Evolutionary conservation across 2,329 filamentous ascomycete species (phyloP), one percentile per base, ranked within the genome.

Genomic region (Emmonsiellopsis sp.): DNA sequence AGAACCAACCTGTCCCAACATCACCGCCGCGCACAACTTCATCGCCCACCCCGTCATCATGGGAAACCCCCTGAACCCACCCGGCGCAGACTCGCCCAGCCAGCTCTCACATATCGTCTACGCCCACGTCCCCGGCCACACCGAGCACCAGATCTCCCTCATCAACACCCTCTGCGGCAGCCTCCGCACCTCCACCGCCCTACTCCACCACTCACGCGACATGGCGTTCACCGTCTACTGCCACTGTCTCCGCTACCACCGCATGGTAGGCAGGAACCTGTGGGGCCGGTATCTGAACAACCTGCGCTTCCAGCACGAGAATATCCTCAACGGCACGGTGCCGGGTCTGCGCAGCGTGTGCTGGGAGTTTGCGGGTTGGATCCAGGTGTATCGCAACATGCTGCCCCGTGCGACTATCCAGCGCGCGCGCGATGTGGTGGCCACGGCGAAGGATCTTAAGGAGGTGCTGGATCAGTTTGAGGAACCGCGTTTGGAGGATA

Each of bases 341-440:
- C 11, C 9, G 6, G 31, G 34, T 15, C 38, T 51, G 10, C 37
- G 40, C 8, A 13, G 15, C 40, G 13, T 43, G 7, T 42, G 40
- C 30, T 51, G 38, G 38, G 16, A 30, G 13, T 51, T 51, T n/a
- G 40, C 50, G 6, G 50, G 34, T 11, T 51, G 50, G 50, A 43
- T 42, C 34, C 26, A 42, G 6, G 13, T 43, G 5, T 52, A 46
- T 35, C 15, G 32, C 9, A 3, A 30, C 8, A 30, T n/a, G 2
- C 34, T 52, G 31, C 41, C 31, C 7, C 10, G 11, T 10, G 41
- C 7, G 7, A 10, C 35, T 2, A 20, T 38, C 9, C 8, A 35
- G 46, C 46, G 46, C 15, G 45, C 45, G n/a, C 16, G 1, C 4
- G n/a, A 8, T 5, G 50, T 38, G 6, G 20, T 51, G 8, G 15